These are phyloP conservation scores for Fusarium floridanum DNA, from an alignment of 2,329 filamentous ascomycete species.

Conservation along the genomic window DNA sequence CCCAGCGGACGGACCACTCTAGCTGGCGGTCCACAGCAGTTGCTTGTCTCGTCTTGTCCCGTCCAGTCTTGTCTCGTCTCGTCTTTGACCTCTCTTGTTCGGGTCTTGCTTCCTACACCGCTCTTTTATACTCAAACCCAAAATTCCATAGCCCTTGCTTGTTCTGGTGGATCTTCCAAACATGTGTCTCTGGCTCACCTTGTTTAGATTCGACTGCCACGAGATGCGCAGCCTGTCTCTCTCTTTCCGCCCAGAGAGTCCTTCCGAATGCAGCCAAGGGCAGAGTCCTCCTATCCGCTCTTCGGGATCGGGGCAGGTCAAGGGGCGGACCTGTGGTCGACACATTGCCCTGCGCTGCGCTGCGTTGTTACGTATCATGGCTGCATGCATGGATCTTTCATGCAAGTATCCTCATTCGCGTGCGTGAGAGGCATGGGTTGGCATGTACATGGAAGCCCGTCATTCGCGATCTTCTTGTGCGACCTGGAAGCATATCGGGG, in stretches of 20 bases:
- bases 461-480: slow-evolving; percentile 38
- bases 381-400: slow-evolving; percentile 43
- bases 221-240: slow-evolving; percentile 14
- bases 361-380: slow-evolving; percentile 45
- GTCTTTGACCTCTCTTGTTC: slow-evolving; percentile 36
- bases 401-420: slow-evolving; percentile 44
- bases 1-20: slow-evolving; percentile 21
- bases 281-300: slow-evolving; percentile 27
- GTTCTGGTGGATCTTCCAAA: slow-evolving; percentile 34
- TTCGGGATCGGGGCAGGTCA: slow-evolving; percentile 32
- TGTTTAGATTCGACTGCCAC: slow-evolving; percentile 26
- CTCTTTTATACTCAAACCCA: slow-evolving; percentile 43
- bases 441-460: slow-evolving; percentile 35
- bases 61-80: slow-evolving; percentile 39
- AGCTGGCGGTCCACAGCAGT: slow-evolving; percentile 35
- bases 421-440: slow-evolving; percentile 35
- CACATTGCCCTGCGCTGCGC: slow-evolving; percentile 1
- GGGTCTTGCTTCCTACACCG: slow-evolving; percentile 42
- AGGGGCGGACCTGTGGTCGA: slow-evolving; percentile 30
- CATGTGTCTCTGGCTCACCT: slow-evolving; percentile 33
- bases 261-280: slow-evolving; percentile 31
- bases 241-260: slow-evolving; percentile 17
- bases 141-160: slow-evolving; percentile 35
- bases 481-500: slow-evolving; percentile 29
- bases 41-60: slow-evolving; percentile 36